Evolutionary conservation across 2,329 filamentous ascomycete species (phyloP).

Genomic region (Gaeumannomyces sp.): DNA sequence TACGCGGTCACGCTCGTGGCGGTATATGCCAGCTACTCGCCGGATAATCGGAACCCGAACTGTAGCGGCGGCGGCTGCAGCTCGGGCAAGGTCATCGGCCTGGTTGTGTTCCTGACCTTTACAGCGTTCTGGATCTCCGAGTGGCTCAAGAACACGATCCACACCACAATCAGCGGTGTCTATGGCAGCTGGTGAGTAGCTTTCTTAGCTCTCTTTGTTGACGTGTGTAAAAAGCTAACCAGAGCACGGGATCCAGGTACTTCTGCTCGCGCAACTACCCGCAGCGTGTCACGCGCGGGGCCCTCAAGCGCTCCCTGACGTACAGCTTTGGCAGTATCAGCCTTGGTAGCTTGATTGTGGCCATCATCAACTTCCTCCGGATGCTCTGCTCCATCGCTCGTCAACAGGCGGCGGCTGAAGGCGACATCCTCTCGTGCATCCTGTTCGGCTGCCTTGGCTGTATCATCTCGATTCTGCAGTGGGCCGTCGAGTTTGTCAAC

Average conservation of each 20-base stretch:
- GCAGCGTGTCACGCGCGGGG: conserved; percentile 73
- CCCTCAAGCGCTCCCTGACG: conserved; percentile 73
- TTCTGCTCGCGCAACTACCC: conserved; percentile 69
- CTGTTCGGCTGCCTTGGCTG: conserved; percentile 72
- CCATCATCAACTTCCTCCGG: conserved; percentile 77
- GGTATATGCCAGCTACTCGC: conserved; percentile 79
- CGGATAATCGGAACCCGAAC: conserved; percentile 39
- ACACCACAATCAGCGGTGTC: conserved; percentile 79
- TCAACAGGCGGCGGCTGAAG: conserved; percentile 55
- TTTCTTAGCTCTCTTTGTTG: background rate
- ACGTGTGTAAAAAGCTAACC: background rate
- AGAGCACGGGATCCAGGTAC: conserved; percentile 40
- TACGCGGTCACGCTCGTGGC: conserved; percentile 81
- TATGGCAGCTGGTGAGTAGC: conserved; percentile 68
- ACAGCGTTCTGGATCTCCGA: conserved; percentile 92
- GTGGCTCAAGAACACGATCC: conserved; percentile 88
- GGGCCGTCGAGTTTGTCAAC: conserved; percentile 85
- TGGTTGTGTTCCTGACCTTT: conserved; percentile 84
- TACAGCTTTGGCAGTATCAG: conserved; percentile 91
- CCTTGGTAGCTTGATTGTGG: conserved; percentile 77
- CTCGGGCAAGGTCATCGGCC: conserved; percentile 70
- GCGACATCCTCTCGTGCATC: conserved; percentile 60
- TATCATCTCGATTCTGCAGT: conserved; percentile 70
- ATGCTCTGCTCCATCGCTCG: conserved; percentile 77
- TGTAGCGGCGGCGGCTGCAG: conserved; percentile 60